Evolutionary conservation across 208 protist species (phyloP).

Genomic region (Crithidia sp.): DNA sequence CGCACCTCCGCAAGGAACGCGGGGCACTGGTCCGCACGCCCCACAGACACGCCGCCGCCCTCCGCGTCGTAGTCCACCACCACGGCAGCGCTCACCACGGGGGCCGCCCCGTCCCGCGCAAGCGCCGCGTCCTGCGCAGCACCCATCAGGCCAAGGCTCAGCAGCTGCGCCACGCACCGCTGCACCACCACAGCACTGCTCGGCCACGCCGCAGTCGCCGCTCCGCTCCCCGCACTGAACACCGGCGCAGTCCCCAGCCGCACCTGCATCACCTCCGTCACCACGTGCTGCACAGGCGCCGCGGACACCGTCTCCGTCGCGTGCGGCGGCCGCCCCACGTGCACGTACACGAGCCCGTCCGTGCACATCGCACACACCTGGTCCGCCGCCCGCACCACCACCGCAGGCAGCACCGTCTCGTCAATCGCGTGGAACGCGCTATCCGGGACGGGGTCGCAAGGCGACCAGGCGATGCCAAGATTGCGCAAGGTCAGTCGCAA

Average conservation of each 20-base stretch:
- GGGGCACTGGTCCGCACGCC: slow-evolving; percentile 1
- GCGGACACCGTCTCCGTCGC: background rate
- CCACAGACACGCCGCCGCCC: background rate
- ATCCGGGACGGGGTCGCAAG: too few species aligned
- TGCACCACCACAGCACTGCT: background rate
- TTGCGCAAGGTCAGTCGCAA: too few species aligned
- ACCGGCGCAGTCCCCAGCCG: background rate
- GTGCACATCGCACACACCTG: slow-evolving; percentile 5
- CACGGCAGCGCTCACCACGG: background rate
- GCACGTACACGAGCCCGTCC: slow-evolving; percentile 11
- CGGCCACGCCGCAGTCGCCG: background rate
- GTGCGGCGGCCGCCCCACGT: background rate
- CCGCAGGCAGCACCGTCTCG: too few species aligned
- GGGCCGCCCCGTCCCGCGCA: background rate
- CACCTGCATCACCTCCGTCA: slow-evolving; percentile 5
- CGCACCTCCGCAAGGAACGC: slow-evolving; percentile 12
- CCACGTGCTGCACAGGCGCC: background rate
- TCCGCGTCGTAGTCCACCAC: slow-evolving; percentile 1
- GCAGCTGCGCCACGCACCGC: slow-evolving; percentile 5
- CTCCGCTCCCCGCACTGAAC: background rate
- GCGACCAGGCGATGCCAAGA: too few species aligned
- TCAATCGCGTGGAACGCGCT: too few species aligned
- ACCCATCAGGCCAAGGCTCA: background rate
- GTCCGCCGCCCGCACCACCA: too few species aligned
- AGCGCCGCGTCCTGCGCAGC: background rate